A percentile compares a stretch with the other conserved stretches of the same genome.
phyloP scores from a whole-genome alignment of 2,329 filamentous ascomycete species.

The Penicillium sp. region DNA sequence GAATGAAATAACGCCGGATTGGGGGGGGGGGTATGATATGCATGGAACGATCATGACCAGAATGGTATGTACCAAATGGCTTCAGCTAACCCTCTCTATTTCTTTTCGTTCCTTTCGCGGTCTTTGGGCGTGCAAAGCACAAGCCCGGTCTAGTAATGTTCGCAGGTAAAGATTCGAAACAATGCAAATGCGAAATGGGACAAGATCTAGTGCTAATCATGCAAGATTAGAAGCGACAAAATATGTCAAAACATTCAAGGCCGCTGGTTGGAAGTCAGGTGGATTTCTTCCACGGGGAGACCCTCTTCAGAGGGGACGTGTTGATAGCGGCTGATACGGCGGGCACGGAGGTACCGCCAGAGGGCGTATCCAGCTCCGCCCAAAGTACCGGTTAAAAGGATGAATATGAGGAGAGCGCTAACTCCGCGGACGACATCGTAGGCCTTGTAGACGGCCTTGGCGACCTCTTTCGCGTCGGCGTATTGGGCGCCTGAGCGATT shows the following conservation, averaged over 20 bases:
- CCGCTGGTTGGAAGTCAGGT: slow-evolving; percentile 6
- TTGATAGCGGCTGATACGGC: slow-evolving; percentile 23
- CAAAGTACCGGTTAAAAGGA: slow-evolving; percentile 20
- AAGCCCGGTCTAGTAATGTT: not conserved
- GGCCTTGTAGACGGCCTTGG: slow-evolving; percentile 24
- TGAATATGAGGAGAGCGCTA: slow-evolving; percentile 24
- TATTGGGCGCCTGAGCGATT: slow-evolving; percentile 2
- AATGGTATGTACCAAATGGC: slow-evolving; percentile 12
- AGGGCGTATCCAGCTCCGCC: slow-evolving; percentile 19
- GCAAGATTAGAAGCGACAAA: slow-evolving; percentile 1
- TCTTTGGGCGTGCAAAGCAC: not conserved
- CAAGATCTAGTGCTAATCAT: slow-evolving; percentile 9
- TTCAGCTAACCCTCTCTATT: slow-evolving; percentile 2
- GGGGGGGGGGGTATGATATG: slow-evolving; percentile 19
- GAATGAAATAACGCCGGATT: slow-evolving; percentile 13
- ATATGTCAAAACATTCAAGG: not conserved
- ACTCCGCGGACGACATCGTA: slow-evolving; percentile 27
- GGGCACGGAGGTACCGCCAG: slow-evolving; percentile 17
- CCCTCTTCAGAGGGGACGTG: slow-evolving; percentile 27
- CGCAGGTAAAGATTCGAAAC: not conserved
- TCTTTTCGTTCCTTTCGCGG: not conserved
- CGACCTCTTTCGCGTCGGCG: slow-evolving; percentile 23
- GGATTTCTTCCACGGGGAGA: slow-evolving; percentile 18
- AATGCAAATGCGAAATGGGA: slow-evolving; percentile 8
- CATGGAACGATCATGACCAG: slow-evolving; percentile 17